phyloP scores from a whole-genome alignment of 768 basidiomycete genomes.

The Phallus indusiatus region DNA sequence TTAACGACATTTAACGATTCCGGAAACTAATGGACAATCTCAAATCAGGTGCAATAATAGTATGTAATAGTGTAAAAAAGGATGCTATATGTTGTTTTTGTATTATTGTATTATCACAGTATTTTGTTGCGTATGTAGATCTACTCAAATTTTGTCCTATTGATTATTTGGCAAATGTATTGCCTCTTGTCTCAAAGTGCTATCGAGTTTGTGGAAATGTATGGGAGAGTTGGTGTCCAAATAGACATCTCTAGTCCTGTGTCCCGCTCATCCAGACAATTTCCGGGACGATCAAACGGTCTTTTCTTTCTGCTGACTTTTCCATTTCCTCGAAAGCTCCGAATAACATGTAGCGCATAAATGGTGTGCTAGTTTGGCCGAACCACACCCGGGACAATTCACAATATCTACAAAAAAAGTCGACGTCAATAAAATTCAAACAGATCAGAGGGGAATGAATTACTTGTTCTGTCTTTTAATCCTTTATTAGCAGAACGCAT shows the following conservation, averaged over 20 bases:
- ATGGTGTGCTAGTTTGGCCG: constrained; percentile 82
- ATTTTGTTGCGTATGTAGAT: neutral
- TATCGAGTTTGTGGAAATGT: no score
- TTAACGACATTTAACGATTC: neutral
- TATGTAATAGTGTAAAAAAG: neutral
- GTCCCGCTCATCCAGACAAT: neutral
- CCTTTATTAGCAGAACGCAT: constrained; percentile 95
- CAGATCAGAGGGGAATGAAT: constrained; percentile 18
- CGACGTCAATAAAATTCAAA: neutral
- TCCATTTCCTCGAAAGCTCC: constrained; percentile 57
- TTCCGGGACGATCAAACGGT: neutral
- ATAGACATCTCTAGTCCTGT: no score
- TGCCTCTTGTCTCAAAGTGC: no score
- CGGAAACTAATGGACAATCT: neutral
- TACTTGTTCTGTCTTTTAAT: constrained; percentile 87
- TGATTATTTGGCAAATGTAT: neutral
- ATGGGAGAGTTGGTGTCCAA: no score
- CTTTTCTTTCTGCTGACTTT: constrained; percentile 24
- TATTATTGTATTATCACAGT: neutral
- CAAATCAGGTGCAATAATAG: neutral
- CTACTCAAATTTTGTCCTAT: no score
- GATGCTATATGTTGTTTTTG: neutral
- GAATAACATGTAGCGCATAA: constrained; percentile 77
- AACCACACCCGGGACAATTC: constrained; percentile 83
- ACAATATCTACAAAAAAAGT: constrained; percentile 62